These are phyloP conservation scores for Tetracentron sinense DNA, from an alignment of 164 flowering plant genomes.

Conservation along the genomic window DNA sequence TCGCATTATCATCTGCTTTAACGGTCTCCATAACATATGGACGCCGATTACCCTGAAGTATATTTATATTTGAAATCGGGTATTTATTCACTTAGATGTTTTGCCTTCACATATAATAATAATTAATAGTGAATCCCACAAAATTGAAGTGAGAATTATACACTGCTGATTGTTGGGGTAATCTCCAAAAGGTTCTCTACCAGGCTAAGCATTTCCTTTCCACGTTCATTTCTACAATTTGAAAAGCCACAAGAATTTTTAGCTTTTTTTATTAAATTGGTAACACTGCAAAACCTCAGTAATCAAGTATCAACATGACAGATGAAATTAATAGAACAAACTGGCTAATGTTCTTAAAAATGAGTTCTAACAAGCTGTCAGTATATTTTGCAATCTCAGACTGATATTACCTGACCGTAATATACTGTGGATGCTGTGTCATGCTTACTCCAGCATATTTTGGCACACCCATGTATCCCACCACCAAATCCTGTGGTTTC, in stretches of 20 bases:
- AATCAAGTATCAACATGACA: neutral
- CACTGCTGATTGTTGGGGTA: constrained; percentile 74
- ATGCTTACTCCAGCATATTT: constrained; percentile 83
- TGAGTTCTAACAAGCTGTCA: neutral
- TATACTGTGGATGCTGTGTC: constrained; percentile 95
- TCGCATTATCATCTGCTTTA: constrained; percentile 90
- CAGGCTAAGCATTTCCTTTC: constrained; percentile 84
- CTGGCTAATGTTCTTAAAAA: neutral
- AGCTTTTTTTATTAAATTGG: neutral
- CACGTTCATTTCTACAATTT: constrained; percentile 82
- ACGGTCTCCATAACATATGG: constrained; percentile 91
- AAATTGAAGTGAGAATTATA: constrained; percentile 23
- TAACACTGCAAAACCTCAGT: neutral
- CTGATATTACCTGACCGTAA: constrained; percentile 76
- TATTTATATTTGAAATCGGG: neutral
- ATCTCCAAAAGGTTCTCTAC: constrained; percentile 72
- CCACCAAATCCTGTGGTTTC: constrained; percentile 80
- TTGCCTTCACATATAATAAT: neutral
- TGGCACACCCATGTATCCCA: constrained; percentile 99
- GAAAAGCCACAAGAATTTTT: constrained; percentile 5
- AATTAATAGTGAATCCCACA: neutral
- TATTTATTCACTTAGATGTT: neutral
- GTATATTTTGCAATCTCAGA: neutral
- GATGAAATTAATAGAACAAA: neutral
- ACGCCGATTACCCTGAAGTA: constrained; percentile 70